These are phyloP conservation scores for Coemansia sp. DNA, from an alignment of 192 early-diverging fungal genomes.

Conservation along the genomic window DNA sequence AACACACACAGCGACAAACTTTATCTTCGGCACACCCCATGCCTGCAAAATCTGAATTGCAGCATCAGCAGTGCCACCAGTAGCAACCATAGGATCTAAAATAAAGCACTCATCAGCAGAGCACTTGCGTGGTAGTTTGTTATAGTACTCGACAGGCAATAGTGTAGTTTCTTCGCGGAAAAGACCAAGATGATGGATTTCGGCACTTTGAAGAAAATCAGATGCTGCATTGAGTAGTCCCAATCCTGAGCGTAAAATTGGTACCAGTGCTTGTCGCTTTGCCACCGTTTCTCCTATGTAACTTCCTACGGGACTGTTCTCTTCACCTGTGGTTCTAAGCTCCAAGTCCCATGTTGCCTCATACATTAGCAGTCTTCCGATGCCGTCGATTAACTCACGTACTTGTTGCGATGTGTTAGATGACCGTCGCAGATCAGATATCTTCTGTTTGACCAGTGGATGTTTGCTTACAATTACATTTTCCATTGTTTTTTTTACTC, in stretches of 20 bases:
- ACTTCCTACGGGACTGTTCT: conserved; percentile 52
- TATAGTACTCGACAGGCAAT: conserved; percentile 91
- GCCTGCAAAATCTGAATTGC: conserved; percentile 74
- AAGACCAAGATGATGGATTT: conserved; percentile 74
- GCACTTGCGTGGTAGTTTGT: conserved; percentile 75
- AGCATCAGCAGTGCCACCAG: conserved; percentile 75
- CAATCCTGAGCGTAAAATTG: conserved; percentile 66
- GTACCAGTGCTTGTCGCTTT: conserved; percentile 57
- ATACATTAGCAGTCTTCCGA: conserved; percentile 61
- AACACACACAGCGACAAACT: conserved; percentile 65
- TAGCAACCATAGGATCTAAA: conserved; percentile 83
- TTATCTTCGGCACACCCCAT: conserved; percentile 75
- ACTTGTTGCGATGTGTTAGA: conserved; percentile 50
- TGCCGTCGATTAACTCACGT: conserved; percentile 57
- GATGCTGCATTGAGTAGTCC: conserved; percentile 58
- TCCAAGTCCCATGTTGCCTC: conserved; percentile 58
- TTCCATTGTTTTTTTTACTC: neutral
- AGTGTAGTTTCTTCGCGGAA: conserved; percentile 79
- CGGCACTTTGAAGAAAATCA: conserved; percentile 65
- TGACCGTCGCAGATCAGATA: conserved; percentile 57
- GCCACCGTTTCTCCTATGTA: conserved; percentile 48
- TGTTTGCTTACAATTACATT: conserved; percentile 55
- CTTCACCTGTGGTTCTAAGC: conserved; percentile 16
- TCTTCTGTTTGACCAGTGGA: conserved; percentile 60
- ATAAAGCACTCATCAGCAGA: conserved; percentile 69